Percentiles rank a stretch among this genome's conserved stretches.
Evolutionary conservation across 441 rosid genomes (phyloP).

Genomic region (Populus trichocarpa): DNA sequence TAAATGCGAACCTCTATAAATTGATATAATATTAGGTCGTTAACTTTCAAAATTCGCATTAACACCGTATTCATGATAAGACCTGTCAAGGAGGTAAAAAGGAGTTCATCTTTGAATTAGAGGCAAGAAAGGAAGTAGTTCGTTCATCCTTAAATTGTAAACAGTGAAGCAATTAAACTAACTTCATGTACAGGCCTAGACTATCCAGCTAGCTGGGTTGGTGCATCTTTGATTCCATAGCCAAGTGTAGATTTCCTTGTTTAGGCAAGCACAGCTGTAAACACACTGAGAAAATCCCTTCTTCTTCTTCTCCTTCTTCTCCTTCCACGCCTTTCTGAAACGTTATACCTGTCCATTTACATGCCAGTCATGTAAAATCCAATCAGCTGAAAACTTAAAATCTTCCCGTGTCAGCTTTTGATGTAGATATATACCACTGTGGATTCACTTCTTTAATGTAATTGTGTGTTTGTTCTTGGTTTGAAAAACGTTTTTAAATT

Average conservation of each 20-base stretch:
- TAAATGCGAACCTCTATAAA: neutral
- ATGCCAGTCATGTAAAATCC: neutral
- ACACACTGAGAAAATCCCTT: too few species aligned
- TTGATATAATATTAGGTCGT: neutral
- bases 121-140: neutral
- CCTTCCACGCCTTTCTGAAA: neutral
- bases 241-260: neutral
- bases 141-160: neutral
- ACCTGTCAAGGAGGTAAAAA: neutral
- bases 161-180: neutral
- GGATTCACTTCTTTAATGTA: neutral
- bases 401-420: neutral
- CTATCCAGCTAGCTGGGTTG: neutral
- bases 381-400: neutral
- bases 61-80: neutral
- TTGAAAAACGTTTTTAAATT: too few species aligned
- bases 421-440: too few species aligned
- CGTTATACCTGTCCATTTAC: neutral
- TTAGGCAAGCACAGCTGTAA: neutral
- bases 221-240: neutral
- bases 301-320: neutral
- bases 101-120: neutral
- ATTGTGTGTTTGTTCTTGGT: too few species aligned
- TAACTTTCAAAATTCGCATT: neutral
- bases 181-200: neutral